Evolutionary conservation across 2,329 filamentous ascomycete species (phyloP), one percentile per base, ranked within the genome.

Genomic region (Colletotrichum caudatum): DNA sequence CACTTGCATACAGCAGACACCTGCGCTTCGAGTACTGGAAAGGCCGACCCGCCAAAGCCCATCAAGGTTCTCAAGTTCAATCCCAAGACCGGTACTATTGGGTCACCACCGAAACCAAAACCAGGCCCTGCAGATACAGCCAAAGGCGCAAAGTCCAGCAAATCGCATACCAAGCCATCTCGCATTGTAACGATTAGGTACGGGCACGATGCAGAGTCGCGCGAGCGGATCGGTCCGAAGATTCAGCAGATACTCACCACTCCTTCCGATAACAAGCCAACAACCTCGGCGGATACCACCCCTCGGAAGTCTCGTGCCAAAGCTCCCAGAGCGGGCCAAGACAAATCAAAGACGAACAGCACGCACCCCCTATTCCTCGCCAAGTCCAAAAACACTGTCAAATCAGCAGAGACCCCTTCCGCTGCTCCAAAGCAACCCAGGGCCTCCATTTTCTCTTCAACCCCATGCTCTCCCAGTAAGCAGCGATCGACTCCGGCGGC

Each of bases 191-290:
- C 46, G 7, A 61, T 73, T 23, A 60, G 61, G 61, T 66, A 46
- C 59, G 46, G 68, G 23, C 39, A 41, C 18, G 86, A 88, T 67
- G 78, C 82, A 8, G 78, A 77, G 37, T 82, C 81, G 50, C 85
- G 85, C 50, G 76, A 79, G 41, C 80, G 81, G 0, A 78, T 93
- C 37, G 92, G 91, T 0, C 78, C 84, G 11, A 86, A 85, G 74
- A 92, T 97, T 67, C 81, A 90, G 33, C 82, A 86, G 5, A 92
- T 97, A 33, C 79, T 94, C 16, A 75, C 77, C 26, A 78, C 79
- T 37, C 65, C 66, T 11, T 48, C 69, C 1, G 20, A 37, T 18
- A 60, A 54, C 35, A 56, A 69, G 39, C 26, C 20, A 41, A 76
- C 76, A 41, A 76, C 76, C 7, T 72, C 76, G 7, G 70, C 78